phyloP scores from a whole-genome alignment of 495 filamentous ascomycete genomes.

The Xylaria scruposa region DNA sequence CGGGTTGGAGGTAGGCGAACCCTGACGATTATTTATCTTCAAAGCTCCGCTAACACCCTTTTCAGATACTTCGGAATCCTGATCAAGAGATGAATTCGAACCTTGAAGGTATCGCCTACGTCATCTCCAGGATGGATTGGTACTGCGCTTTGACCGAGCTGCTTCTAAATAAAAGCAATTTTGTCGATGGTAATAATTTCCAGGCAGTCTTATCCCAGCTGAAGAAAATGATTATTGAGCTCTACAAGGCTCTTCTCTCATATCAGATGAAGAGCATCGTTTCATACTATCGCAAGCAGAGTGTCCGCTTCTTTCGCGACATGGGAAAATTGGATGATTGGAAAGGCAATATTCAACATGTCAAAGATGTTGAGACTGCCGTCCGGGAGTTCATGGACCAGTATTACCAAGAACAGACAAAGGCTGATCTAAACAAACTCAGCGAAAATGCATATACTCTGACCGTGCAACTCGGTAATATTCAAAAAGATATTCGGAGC shows the following conservation, averaged over 20 bases:
- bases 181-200: slow-evolving; percentile 10
- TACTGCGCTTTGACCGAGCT: slow-evolving; percentile 41
- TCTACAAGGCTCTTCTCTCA: slow-evolving; percentile 41
- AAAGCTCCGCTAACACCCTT: not conserved
- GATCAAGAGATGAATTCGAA: not conserved
- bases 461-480: not conserved
- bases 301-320: not conserved
- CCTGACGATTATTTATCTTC: no score
- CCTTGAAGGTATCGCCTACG: not conserved
- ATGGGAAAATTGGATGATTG: slow-evolving; percentile 1
- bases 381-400: not conserved
- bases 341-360: not conserved
- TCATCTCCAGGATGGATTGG: slow-evolving; percentile 44
- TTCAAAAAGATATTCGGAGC: not conserved
- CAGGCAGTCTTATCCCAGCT: slow-evolving; percentile 24
- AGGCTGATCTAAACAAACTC: not conserved
- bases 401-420: slow-evolving; percentile 13
- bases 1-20: not conserved
- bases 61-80: slow-evolving; percentile 8
- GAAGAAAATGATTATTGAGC: slow-evolving; percentile 30
- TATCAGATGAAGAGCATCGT: slow-evolving; percentile 48
- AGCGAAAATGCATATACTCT: not conserved
- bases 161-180: slow-evolving; percentile 33
- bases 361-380: not conserved
- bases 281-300: slow-evolving; percentile 41